Evolutionary conservation across 2,329 filamentous ascomycete species (phyloP).

Genomic region (Alternaria viburni): DNA sequence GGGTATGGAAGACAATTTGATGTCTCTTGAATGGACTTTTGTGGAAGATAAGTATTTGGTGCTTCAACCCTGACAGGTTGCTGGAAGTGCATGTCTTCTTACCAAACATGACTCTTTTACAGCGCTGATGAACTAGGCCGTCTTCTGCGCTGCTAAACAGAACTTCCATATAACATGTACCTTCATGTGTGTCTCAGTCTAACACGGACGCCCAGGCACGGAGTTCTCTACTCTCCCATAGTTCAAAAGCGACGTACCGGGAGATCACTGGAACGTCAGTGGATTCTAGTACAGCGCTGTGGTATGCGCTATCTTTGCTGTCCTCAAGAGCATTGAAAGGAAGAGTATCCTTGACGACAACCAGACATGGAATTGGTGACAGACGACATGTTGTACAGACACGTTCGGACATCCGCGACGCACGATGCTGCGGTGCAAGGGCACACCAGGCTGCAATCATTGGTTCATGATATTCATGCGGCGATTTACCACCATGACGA

Average conservation of each 20-base stretch:
- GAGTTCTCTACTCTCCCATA: background rate
- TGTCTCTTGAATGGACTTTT: background rate
- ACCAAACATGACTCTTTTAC: background rate
- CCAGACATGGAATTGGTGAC: background rate
- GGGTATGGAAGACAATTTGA: background rate
- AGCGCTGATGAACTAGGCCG: background rate
- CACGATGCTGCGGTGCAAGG: background rate
- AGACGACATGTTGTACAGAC: background rate
- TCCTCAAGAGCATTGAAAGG: background rate
- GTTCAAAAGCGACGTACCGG: background rate
- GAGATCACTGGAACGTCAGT: background rate
- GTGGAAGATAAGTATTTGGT: background rate
- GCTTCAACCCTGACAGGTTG: background rate
- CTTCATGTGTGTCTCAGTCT: background rate
- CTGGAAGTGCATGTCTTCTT: background rate
- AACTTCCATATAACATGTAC: background rate
- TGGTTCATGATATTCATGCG: background rate
- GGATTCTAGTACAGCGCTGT: background rate
- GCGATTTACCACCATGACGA: background rate
- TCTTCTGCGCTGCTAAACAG: background rate
- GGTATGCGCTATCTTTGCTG: background rate
- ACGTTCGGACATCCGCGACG: background rate
- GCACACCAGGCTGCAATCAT: background rate
- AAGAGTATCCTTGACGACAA: background rate
- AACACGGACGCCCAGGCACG: background rate